phyloP scores from a whole-genome alignment of 2,329 filamentous ascomycete species.

The Aureobasidium sp. region DNA sequence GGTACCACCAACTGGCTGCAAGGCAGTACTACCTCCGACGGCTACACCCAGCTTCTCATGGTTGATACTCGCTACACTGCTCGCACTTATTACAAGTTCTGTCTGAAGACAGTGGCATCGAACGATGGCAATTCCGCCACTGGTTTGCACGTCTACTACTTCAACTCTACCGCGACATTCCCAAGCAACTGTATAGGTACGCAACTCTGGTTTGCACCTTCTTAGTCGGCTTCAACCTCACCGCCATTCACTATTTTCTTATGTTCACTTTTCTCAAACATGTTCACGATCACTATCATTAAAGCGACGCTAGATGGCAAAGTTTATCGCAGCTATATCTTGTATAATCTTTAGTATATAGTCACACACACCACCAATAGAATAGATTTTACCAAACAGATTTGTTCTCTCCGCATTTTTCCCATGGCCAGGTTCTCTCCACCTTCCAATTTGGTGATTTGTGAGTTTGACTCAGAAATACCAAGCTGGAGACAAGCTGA shows the following conservation, averaged over 20 bases:
- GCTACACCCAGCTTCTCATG: slow-evolving; percentile 16
- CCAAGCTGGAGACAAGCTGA: too few species aligned
- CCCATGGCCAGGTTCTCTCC: too few species aligned
- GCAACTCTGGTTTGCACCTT: slow-evolving; percentile 11
- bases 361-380: not conserved
- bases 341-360: slow-evolving; percentile 16
- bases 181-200: not conserved
- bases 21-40: slow-evolving; percentile 2
- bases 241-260: not conserved
- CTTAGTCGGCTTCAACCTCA: not conserved
- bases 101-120: not conserved
- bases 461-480: too few species aligned
- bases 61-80: slow-evolving; percentile 7
- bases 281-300: not conserved
- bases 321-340: not conserved
- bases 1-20: slow-evolving; percentile 9
- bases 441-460: not conserved
- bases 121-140: slow-evolving; percentile 7
- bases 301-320: not conserved
- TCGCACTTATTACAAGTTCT: slow-evolving; percentile 13
- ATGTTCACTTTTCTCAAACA: too few species aligned
- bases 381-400: not conserved
- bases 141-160: slow-evolving; percentile 11
- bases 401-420: not conserved
- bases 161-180: not conserved